Evolutionary conservation across 345 rosid species (phyloP).

Genomic region (Raphanus raphanistrum): DNA sequence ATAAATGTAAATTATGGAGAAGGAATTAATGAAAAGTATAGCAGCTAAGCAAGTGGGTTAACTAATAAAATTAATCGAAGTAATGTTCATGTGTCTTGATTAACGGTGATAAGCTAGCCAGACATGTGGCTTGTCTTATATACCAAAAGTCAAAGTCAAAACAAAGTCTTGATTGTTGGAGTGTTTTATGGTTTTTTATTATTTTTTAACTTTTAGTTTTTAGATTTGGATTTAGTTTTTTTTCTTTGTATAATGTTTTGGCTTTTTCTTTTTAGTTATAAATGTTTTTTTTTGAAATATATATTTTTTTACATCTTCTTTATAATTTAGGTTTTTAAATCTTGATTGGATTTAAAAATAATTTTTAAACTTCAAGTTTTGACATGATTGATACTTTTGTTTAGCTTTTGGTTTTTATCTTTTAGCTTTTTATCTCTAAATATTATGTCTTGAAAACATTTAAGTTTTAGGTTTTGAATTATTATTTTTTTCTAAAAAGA

Average conservation of each 20-base stretch:
- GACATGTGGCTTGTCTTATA: constrained; percentile 32
- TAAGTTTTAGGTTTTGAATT: too few relatives aligned
- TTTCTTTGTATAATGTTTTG: background rate
- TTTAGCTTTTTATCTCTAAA: background rate
- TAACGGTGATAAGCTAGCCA: constrained; percentile 31
- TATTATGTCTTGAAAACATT: background rate
- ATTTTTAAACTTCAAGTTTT: background rate
- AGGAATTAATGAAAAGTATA: constrained; percentile 1
- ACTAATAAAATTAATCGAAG: constrained; percentile 9
- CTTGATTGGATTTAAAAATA: background rate
- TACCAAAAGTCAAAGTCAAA: constrained; percentile 30
- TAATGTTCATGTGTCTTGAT: constrained; percentile 35
- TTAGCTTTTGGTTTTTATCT: background rate
- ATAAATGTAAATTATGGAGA: background rate
- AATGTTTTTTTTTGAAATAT: background rate
- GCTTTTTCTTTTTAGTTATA: background rate
- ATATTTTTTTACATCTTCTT: background rate
- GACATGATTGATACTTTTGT: background rate
- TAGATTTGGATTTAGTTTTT: background rate
- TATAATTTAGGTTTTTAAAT: background rate
- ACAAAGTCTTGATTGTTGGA: constrained; percentile 6
- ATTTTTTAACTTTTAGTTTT: background rate
- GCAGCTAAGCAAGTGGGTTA: constrained; percentile 12
- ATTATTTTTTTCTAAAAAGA: too few relatives aligned
- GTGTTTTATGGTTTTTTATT: too few relatives aligned